phyloP scores from a whole-genome alignment of 768 basidiomycete genomes.

The Pleurotus cornucopiae region DNA sequence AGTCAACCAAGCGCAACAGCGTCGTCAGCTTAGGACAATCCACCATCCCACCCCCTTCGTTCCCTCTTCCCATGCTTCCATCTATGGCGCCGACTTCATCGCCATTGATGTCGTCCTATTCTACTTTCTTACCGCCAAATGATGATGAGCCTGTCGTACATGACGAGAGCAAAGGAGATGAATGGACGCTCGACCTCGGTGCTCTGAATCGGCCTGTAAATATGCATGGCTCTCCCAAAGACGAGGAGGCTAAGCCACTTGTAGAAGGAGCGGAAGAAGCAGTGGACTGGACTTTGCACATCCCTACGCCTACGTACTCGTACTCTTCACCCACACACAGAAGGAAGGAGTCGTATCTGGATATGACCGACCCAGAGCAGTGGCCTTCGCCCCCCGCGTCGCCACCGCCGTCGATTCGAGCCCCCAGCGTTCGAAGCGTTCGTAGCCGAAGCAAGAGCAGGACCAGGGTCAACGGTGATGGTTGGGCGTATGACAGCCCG shows the following conservation, averaged over 20 bases:
- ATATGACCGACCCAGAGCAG: slow-evolving; percentile 2
- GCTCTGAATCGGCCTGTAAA: neutral
- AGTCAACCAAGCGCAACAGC: neutral
- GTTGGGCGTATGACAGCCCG: neutral
- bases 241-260: neutral
- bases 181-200: neutral
- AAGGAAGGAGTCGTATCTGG: slow-evolving; percentile 1
- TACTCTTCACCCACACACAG: neutral
- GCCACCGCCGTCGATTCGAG: neutral
- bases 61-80: neutral
- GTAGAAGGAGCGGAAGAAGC: neutral
- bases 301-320: slow-evolving; percentile 1
- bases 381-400: slow-evolving; percentile 3
- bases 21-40: neutral
- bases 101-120: neutral
- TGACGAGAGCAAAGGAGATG: neutral
- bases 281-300: slow-evolving; percentile 2
- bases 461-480: neutral
- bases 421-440: neutral
- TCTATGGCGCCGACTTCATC: neutral
- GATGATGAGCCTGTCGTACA: neutral
- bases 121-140: neutral
- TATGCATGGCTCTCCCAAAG: too few species aligned
- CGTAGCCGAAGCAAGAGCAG: neutral
- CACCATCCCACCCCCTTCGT: neutral